Base-by-base conservation (phyloP, 164 flowering plant species). In the Vitis cinerea region DNA sequence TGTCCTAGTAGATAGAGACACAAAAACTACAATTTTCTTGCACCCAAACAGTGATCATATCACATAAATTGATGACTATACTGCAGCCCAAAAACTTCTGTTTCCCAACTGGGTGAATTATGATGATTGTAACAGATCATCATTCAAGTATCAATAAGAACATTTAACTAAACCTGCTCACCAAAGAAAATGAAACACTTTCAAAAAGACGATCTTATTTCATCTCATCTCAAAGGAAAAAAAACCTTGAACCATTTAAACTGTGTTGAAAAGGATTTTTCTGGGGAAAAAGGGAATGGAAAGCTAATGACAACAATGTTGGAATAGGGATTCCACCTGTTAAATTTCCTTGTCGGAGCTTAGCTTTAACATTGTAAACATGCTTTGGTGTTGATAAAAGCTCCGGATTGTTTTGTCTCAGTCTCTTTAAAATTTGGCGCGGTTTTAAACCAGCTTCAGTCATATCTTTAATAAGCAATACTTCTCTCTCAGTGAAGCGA, bases 361-460 rank as follows among this genome's bases (percentile, higher is more conserved):
- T 77, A 5, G 80, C 80, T 70, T 77, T 77, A 15, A 77, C 74
- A 67, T 77, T 77, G 61, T 85, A 85, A 62, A 85, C 80, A 79
- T 81, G 79, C 64, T 78, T 83, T 49, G 83, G 74, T 61, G 78
- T 76, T 44, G 85, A 82, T 52, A 69, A 29, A 50, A 85, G 80
- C 10, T 78, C 78, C 13, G 88, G 88, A 67, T 81, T 81, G 60
- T 61, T 81, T 71, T 81, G 83, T 61, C 82, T 73, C 10, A 85
- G 64, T 37, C 75, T 73, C 54, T 75, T 79, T 8, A 85, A 70
- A 49, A 83, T 83, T 70, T 85, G 85, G 37, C 86, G 80, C 63
- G 88, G 86, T 54, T 68, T 78, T 50, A 81, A 58, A 48, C 85
- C 86, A 53, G 83, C 77, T 49, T 66, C 79, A 6, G 82, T 79